These are phyloP conservation scores for Nothophytophthora sp. DNA, from an alignment of 352 stramenopile genomes.

Conservation along the genomic window DNA sequence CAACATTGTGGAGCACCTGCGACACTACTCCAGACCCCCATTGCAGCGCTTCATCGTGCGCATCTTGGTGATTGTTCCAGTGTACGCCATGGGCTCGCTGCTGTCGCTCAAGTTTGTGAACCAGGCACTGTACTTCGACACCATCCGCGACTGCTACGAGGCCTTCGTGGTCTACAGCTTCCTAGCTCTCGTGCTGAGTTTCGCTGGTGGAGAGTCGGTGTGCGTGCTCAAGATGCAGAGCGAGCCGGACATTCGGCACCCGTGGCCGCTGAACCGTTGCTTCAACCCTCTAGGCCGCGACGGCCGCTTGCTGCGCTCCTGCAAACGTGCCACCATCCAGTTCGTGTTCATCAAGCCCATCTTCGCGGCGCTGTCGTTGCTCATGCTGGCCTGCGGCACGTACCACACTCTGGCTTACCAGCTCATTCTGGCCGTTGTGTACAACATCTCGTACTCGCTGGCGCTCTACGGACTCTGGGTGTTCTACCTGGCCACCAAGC, in stretches of 20 bases:
- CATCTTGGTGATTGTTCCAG: conserved; percentile 86
- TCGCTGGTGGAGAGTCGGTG: conserved; percentile 85
- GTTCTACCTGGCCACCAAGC: conserved; percentile 90
- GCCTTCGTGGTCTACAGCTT: conserved; percentile 94
- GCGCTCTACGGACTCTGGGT: conserved; percentile 90
- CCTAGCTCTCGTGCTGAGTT: conserved; percentile 89
- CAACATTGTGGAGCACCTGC: conserved; percentile 89
- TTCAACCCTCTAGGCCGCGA: conserved; percentile 79
- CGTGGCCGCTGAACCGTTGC: conserved; percentile 79
- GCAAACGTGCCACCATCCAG: conserved; percentile 91
- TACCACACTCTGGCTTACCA: conserved; percentile 86
- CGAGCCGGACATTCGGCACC: conserved; percentile 78
- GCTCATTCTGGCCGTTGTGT: conserved; percentile 82
- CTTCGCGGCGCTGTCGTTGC: conserved; percentile 83
- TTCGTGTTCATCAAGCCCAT: conserved; percentile 93
- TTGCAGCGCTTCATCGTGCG: conserved; percentile 90
- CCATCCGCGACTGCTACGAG: conserved; percentile 91
- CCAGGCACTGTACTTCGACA: conserved; percentile 85
- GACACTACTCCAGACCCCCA: conserved; percentile 80
- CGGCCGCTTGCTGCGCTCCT: conserved; percentile 78
- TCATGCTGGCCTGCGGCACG: conserved; percentile 75
- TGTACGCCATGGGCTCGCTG: conserved; percentile 86
- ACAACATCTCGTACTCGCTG: conserved; percentile 91
- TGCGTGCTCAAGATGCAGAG: conserved; percentile 90
- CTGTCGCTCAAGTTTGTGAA: conserved; percentile 84